These are phyloP conservation scores for Phylloboletellus chloephorus DNA, from an alignment of 1,284 basidiomycete genomes.

Conservation along the genomic window DNA sequence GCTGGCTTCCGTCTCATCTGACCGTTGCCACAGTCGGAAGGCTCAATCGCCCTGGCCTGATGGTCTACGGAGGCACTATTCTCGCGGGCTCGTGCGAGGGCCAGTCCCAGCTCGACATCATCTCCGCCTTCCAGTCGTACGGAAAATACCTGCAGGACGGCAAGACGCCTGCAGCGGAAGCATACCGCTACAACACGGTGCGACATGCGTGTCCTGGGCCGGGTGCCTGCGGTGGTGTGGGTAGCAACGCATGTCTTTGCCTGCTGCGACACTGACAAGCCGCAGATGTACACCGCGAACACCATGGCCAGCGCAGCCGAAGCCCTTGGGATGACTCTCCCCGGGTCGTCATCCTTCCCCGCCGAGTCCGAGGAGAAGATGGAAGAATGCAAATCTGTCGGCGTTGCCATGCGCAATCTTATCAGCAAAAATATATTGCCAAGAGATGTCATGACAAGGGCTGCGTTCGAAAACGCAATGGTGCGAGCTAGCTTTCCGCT, in stretches of 20 bases:
- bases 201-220: conserved; percentile 92
- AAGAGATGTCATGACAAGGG: conserved; percentile 91
- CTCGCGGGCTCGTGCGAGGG: conserved; percentile 84
- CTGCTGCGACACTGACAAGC: conserved; percentile 22
- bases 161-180: conserved; percentile 77
- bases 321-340: conserved; percentile 90
- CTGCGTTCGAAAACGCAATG: conserved; percentile 97
- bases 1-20: conserved; percentile 26
- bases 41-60: conserved; percentile 89
- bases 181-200: conserved; percentile 76
- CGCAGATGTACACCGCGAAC: conserved; percentile 92
- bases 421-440: conserved; percentile 91
- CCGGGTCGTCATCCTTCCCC: conserved; percentile 94
- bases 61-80: conserved; percentile 97
- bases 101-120: conserved; percentile 80
- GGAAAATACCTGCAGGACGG: conserved; percentile 90
- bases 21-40: conserved; percentile 62
- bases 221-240: conserved; percentile 91
- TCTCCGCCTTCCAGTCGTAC: conserved; percentile 94
- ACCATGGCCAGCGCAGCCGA: conserved; percentile 94
- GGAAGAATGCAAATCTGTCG: conserved; percentile 79
- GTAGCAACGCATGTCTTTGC: conserved; percentile 30
- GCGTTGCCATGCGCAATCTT: conserved; percentile 77
- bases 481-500: conserved; percentile 37
- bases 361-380: conserved; percentile 87